Evolutionary conservation across 2,329 filamentous ascomycete genomes (phyloP).

Genomic region (Aspergillus brasiliensis): DNA sequence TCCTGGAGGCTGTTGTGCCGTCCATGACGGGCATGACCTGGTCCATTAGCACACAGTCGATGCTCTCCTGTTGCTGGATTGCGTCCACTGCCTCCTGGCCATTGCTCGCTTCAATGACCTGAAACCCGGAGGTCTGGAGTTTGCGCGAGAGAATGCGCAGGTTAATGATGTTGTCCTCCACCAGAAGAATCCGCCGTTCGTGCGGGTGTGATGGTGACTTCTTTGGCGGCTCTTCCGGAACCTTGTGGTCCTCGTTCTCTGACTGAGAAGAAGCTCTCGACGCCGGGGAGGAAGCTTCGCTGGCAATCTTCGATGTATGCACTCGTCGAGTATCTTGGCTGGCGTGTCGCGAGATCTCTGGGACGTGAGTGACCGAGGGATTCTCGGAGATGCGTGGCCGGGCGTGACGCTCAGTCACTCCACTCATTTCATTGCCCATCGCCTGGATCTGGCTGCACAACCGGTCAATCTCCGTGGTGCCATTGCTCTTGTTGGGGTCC

Average conservation of each 20-base stretch:
- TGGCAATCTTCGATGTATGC: slow-evolving; percentile 14
- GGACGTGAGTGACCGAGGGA: slow-evolving; percentile 15
- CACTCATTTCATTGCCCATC: slow-evolving; percentile 22
- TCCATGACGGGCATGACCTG: slow-evolving; percentile 85
- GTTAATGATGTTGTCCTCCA: slow-evolving; percentile 51
- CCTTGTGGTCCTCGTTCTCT: neutral
- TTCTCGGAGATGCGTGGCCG: slow-evolving; percentile 17
- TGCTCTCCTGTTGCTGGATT: slow-evolving; percentile 27
- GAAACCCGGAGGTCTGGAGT: slow-evolving; percentile 38
- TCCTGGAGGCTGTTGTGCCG: slow-evolving; percentile 70
- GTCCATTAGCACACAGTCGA: slow-evolving; percentile 76
- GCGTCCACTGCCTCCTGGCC: slow-evolving; percentile 48
- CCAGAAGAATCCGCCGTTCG: slow-evolving; percentile 36
- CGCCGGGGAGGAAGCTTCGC: neutral
- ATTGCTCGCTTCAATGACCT: slow-evolving; percentile 40
- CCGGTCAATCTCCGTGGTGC: slow-evolving; percentile 16
- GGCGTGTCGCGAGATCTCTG: slow-evolving; percentile 13
- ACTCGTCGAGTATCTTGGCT: slow-evolving; percentile 7
- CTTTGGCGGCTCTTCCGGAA: too few species aligned
- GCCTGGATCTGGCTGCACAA: slow-evolving; percentile 21
- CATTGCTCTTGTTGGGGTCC: neutral
- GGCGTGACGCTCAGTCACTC: slow-evolving; percentile 12
- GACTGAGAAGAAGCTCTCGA: too few species aligned
- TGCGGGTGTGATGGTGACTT: neutral
- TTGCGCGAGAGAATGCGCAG: slow-evolving; percentile 42